A percentile compares a stretch with the other conserved stretches of the same genome.
Evolutionary conservation across 768 basidiomycete species (phyloP).

Genomic region (Russula earlei): DNA sequence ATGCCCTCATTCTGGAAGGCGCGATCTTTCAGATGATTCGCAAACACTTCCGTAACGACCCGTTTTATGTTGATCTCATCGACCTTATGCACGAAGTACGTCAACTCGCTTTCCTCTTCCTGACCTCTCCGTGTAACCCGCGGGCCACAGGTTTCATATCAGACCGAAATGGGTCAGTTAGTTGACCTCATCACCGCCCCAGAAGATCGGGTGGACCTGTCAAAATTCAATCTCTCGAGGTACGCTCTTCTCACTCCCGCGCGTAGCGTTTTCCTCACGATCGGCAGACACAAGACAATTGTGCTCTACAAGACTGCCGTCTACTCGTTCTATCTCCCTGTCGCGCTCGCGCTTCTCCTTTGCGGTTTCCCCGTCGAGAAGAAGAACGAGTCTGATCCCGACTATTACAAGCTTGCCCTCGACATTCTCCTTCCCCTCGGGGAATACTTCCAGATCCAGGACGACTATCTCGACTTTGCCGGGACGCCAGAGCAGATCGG

Average conservation of each 20-base stretch:
- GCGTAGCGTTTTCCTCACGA: background rate
- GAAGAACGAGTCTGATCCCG: constrained; percentile 36
- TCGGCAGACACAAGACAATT: constrained; percentile 72
- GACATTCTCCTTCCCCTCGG: constrained; percentile 86
- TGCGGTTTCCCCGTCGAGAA: constrained; percentile 48
- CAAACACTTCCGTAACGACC: constrained; percentile 68
- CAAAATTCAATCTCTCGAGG: constrained; percentile 83
- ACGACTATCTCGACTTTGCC: constrained; percentile 92
- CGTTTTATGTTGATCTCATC: constrained; percentile 81
- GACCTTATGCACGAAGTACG: constrained; percentile 84
- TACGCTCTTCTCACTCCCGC: constrained; percentile 26
- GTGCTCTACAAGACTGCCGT: constrained; percentile 96
- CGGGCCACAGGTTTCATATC: constrained; percentile 48
- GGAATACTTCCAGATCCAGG: constrained; percentile 98
- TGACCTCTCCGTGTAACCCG: background rate
- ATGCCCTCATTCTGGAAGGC: constrained; percentile 90
- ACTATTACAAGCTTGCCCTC: constrained; percentile 63
- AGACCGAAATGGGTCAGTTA: constrained; percentile 94
- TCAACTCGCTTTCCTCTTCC: background rate
- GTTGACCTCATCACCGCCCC: constrained; percentile 95
- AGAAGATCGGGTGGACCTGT: constrained; percentile 79
- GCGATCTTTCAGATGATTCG: constrained; percentile 90
- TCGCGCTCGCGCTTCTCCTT: constrained; percentile 87
- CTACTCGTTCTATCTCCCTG: constrained; percentile 98
- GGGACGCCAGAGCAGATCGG: constrained; percentile 87